phyloP scores from a whole-genome alignment of 1,284 basidiomycete genomes.

The Laetiporus sulphureus region DNA sequence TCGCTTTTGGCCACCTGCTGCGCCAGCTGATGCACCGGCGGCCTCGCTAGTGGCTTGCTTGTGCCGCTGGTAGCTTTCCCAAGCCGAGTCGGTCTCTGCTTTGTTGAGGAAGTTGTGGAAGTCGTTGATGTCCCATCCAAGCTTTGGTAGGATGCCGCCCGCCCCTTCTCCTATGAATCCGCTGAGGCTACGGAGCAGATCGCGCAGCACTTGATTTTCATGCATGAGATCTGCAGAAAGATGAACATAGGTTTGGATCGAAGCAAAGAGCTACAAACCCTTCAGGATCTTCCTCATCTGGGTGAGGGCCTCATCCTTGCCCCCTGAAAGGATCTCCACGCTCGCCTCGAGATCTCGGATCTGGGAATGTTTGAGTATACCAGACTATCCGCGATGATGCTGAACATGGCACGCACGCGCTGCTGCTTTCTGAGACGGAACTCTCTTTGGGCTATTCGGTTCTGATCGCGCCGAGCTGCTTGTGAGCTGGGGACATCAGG shows the following conservation, averaged over 20 bases:
- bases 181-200: slow-evolving; percentile 67
- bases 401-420: slow-evolving; percentile 37
- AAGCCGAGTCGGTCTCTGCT: slow-evolving; percentile 86
- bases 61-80: slow-evolving; percentile 76
- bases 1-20: slow-evolving; percentile 26
- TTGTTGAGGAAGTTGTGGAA: slow-evolving; percentile 78
- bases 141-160: slow-evolving; percentile 68
- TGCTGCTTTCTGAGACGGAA: slow-evolving; percentile 89
- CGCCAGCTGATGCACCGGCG: slow-evolving; percentile 16
- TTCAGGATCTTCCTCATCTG: slow-evolving; percentile 79
- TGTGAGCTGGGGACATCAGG: slow-evolving; percentile 54
- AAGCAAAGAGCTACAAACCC: slow-evolving; percentile 49
- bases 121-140: slow-evolving; percentile 72
- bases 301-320: slow-evolving; percentile 80
- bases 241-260: too few species aligned
- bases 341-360: slow-evolving; percentile 90
- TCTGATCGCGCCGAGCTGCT: slow-evolving; percentile 82
- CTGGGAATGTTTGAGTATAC: slow-evolving; percentile 32
- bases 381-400: slow-evolving; percentile 7
- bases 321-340: slow-evolving; percentile 84
- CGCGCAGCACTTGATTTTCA: slow-evolving; percentile 81
- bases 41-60: slow-evolving; percentile 31
- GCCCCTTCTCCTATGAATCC: slow-evolving; percentile 82
- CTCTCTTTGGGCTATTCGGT: slow-evolving; percentile 89
- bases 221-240: slow-evolving; percentile 74